Percentiles rank a stretch among this genome's conserved stretches.
These are phyloP conservation scores for Platanthera zijinensis DNA, from an alignment of 106 monocot genomes.

Conservation along the genomic window DNA sequence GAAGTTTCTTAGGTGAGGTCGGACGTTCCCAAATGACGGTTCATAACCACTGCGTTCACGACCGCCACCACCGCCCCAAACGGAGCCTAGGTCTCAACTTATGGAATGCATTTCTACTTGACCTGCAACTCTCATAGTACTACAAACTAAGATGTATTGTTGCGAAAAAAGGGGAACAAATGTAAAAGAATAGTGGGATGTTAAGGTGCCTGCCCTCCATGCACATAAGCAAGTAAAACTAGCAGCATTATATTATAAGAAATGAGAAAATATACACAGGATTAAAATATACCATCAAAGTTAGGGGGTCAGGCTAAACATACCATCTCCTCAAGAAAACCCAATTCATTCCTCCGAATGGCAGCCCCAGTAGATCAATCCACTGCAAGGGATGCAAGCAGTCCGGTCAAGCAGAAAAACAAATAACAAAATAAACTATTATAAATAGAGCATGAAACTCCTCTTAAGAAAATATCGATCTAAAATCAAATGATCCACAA, in stretches of 20 bases:
- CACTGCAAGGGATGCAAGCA: not conserved
- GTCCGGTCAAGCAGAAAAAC: not conserved
- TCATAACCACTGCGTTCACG: too few relatives aligned
- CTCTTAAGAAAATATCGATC: not conserved
- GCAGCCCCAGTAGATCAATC: not conserved
- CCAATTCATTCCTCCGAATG: not conserved
- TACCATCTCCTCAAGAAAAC: not conserved
- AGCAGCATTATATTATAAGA: not conserved
- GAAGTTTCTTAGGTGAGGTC: too few relatives aligned
- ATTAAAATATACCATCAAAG: not conserved
- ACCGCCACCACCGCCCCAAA: too few relatives aligned
- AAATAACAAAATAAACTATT: too few relatives aligned
- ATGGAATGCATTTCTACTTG: too few relatives aligned
- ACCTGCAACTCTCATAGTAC: too few relatives aligned
- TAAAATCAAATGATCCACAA: not conserved
- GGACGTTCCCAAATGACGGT: too few relatives aligned
- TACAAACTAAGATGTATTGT: too few relatives aligned
- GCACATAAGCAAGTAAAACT: not conserved
- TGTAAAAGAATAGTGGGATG: not conserved
- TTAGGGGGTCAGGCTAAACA: not conserved
- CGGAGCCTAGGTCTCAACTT: too few relatives aligned
- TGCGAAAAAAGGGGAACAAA: too few relatives aligned
- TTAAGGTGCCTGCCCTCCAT: not conserved
- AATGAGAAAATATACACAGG: not conserved
- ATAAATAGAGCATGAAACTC: not conserved